Conservation (phyloP, 2,329 filamentous ascomycete species). For the Nakataea oryzae region DNA sequence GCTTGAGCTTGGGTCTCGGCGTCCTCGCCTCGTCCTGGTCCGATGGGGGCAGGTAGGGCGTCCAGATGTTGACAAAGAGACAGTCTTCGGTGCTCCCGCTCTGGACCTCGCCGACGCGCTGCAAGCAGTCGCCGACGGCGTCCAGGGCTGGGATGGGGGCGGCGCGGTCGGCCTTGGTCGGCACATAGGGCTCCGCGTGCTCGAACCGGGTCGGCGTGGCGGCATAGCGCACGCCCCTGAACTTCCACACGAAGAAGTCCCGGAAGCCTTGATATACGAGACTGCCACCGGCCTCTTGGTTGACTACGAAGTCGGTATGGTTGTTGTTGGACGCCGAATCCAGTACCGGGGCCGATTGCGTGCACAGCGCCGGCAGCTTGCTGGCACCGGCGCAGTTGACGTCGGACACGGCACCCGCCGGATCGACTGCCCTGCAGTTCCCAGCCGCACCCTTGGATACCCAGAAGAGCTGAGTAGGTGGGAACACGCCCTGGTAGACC, state of each 20-base stretch:
- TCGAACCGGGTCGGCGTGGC: slow-evolving; percentile 15
- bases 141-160: slow-evolving; percentile 14
- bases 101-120: slow-evolving; percentile 18
- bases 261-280: slow-evolving; percentile 17
- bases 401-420: slow-evolving; percentile 22
- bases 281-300: slow-evolving; percentile 9
- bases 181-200: slow-evolving; percentile 14
- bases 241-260: slow-evolving; percentile 20
- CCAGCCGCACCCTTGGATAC: slow-evolving; percentile 6
- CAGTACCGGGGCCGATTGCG: slow-evolving; percentile 18
- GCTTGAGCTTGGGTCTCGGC: slow-evolving; percentile 20
- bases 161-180: slow-evolving; percentile 11
- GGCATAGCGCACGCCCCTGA: slow-evolving; percentile 21
- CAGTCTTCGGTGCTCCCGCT: slow-evolving; percentile 20
- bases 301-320: slow-evolving; percentile 13
- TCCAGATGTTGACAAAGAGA: slow-evolving; percentile 27
- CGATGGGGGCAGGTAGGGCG: slow-evolving; percentile 17
- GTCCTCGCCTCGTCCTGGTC: not conserved
- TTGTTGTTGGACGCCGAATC: slow-evolving; percentile 12
- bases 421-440: slow-evolving; percentile 15
- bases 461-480: slow-evolving; percentile 14
- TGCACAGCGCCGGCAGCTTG: slow-evolving; percentile 17
- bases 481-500: slow-evolving; percentile 9
- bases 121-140: slow-evolving; percentile 19
- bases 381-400: slow-evolving; percentile 17